phyloP scores from a whole-genome alignment of 2,329 filamentous ascomycete genomes.

The Myriangium duriaei region DNA sequence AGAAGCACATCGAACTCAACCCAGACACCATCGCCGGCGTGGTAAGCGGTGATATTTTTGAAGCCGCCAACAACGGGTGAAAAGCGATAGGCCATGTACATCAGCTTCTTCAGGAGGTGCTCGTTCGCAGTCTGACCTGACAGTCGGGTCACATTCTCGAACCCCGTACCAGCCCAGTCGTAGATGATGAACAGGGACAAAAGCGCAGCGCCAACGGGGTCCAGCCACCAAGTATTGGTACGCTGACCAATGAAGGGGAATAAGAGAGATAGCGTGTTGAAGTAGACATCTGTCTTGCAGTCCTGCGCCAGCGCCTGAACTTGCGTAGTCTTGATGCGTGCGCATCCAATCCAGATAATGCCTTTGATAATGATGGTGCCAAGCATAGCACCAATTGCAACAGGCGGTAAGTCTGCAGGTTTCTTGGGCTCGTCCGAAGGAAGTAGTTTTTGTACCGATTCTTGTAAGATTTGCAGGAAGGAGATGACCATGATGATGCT shows the following conservation, averaged over 20 bases:
- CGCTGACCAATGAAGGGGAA: constrained; percentile 51
- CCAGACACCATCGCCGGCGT: constrained; percentile 51
- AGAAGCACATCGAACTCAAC: constrained; percentile 50
- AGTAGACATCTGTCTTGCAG: constrained; percentile 52
- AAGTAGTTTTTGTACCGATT: constrained; percentile 46
- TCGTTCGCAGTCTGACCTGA: constrained; percentile 45
- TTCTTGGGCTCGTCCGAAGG: constrained; percentile 29
- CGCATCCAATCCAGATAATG: constrained; percentile 47
- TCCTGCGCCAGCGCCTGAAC: constrained; percentile 52
- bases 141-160: constrained; percentile 46
- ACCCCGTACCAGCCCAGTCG: constrained; percentile 52
- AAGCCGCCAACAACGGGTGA: constrained; percentile 23
- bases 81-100: constrained; percentile 43
- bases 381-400: constrained; percentile 45
- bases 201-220: constrained; percentile 48
- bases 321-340: constrained; percentile 49
- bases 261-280: constrained; percentile 50
- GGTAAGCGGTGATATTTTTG: constrained; percentile 39
- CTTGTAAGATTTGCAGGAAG: constrained; percentile 48
- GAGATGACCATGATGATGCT: constrained; percentile 52
- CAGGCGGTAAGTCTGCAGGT: constrained; percentile 37
- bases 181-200: constrained; percentile 56
- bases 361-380: constrained; percentile 48
- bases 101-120: constrained; percentile 42
- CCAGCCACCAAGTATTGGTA: constrained; percentile 53